These are phyloP conservation scores for Russula sp. DNA, from an alignment of 768 basidiomycete genomes.

Conservation along the genomic window DNA sequence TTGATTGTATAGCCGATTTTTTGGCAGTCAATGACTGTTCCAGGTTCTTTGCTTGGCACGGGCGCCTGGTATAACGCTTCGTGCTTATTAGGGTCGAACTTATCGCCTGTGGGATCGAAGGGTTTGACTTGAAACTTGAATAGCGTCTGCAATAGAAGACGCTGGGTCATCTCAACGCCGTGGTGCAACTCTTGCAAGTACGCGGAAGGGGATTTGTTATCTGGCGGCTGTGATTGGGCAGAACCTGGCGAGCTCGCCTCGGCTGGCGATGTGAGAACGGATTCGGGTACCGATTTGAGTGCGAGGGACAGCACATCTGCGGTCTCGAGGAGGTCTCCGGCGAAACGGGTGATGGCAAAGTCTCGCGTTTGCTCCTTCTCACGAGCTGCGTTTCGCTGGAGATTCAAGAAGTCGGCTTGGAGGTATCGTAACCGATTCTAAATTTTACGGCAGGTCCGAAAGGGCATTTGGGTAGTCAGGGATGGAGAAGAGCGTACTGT, in stretches of 20 bases:
- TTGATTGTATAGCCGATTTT: constrained; percentile 93
- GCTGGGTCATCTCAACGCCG: constrained; percentile 90
- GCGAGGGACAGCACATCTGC: constrained; percentile 87
- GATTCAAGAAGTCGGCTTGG: constrained; percentile 93
- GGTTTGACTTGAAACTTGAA: constrained; percentile 89
- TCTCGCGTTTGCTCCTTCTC: constrained; percentile 92
- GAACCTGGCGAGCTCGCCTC: constrained; percentile 14
- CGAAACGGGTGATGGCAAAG: constrained; percentile 90
- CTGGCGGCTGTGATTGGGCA: constrained; percentile 12
- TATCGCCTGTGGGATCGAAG: constrained; percentile 88
- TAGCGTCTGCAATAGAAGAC: constrained; percentile 81
- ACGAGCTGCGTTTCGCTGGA: constrained; percentile 84
- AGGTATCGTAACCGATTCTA: constrained; percentile 87
- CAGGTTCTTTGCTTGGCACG: constrained; percentile 82
- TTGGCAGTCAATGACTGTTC: constrained; percentile 85
- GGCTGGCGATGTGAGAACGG: constrained; percentile 34
- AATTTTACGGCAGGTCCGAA: constrained; percentile 18
- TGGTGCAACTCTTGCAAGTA: constrained; percentile 68
- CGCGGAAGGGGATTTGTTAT: constrained; percentile 49
- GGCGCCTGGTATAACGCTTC: constrained; percentile 95
- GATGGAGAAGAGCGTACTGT: constrained; percentile 48
- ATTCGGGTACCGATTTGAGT: constrained; percentile 66
- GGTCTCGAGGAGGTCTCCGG: constrained; percentile 81
- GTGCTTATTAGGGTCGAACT: constrained; percentile 91
- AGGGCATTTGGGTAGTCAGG: background rate